Conservation (phyloP, 1,139 yeast genomes). For the Yamadazyma spencermartinsiae region DNA sequence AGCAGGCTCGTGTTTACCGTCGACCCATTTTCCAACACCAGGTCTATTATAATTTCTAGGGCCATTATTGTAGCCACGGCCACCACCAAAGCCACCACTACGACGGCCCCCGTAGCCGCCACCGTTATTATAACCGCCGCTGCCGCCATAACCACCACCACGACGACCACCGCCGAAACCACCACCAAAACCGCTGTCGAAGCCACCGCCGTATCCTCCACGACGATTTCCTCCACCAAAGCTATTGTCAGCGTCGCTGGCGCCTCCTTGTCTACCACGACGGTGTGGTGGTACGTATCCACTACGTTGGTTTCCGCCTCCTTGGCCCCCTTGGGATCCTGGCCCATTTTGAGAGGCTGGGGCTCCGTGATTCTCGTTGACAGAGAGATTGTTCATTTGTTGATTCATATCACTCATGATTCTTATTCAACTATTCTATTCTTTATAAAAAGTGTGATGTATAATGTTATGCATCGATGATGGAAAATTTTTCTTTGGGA, state of each 20-base stretch:
- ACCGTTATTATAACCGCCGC: conserved; percentile 21
- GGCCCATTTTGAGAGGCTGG: too few relatives aligned
- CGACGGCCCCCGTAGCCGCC: conserved; percentile 23
- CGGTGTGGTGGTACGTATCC: conserved; percentile 75
- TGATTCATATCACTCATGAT: conserved; percentile 43
- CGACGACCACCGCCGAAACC: conserved; percentile 21
- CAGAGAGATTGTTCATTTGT: conserved; percentile 46
- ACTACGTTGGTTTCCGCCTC: conserved; percentile 6
- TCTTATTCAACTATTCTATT: neutral
- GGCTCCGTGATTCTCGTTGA: too few relatives aligned
- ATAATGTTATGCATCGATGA: neutral
- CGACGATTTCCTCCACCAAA: conserved; percentile 14
- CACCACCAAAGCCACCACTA: conserved; percentile 22
- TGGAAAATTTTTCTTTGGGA: neutral
- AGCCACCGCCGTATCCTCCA: conserved; percentile 27
- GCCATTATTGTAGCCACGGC: neutral
- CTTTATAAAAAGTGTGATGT: neutral
- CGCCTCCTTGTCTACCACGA: conserved; percentile 35
- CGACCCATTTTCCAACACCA: conserved; percentile 74
- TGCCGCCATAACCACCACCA: conserved; percentile 25
- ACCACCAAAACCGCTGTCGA: conserved; percentile 10
- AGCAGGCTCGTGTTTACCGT: conserved; percentile 89
- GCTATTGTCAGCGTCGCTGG: conserved; percentile 8
- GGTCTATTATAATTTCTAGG: conserved; percentile 23
- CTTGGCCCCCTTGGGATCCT: neutral